These are phyloP conservation scores for Epichloe gansuensis DNA, from an alignment of 2,329 filamentous ascomycete genomes.

Conservation along the genomic window DNA sequence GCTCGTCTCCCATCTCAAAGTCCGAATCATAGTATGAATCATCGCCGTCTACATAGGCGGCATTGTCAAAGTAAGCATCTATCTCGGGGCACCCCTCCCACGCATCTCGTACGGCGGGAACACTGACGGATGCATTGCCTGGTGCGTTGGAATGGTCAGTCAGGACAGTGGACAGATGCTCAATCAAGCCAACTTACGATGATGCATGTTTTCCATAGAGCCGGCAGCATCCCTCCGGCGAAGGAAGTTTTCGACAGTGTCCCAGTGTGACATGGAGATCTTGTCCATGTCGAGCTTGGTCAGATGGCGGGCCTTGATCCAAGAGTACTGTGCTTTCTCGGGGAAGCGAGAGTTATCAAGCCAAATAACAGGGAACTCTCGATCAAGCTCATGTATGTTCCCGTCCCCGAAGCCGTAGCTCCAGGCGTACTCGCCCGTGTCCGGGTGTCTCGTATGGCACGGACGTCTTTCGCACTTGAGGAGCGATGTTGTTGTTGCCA, in stretches of 20 bases:
- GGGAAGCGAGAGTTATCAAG: background rate
- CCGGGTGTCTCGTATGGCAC: background rate
- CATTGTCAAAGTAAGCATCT: background rate
- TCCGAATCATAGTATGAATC: background rate
- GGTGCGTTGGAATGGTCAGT: no score
- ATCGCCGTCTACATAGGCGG: background rate
- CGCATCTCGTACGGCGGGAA: background rate
- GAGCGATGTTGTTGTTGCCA: background rate
- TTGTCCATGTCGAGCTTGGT: background rate
- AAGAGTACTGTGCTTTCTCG: background rate
- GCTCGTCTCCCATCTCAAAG: no score
- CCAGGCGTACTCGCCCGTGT: background rate
- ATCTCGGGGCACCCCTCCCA: background rate
- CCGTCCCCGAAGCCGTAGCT: background rate
- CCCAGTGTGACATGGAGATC: background rate
- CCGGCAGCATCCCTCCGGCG: background rate
- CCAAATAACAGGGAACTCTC: background rate
- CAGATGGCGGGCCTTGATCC: background rate
- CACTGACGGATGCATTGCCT: background rate
- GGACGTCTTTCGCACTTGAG: background rate
- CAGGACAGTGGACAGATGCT: no score
- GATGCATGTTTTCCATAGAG: background rate
- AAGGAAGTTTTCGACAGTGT: background rate
- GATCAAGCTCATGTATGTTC: background rate
- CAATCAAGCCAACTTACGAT: background rate